Conservation (phyloP, 257 asterid genomes). For the Scutellaria minor region DNA sequence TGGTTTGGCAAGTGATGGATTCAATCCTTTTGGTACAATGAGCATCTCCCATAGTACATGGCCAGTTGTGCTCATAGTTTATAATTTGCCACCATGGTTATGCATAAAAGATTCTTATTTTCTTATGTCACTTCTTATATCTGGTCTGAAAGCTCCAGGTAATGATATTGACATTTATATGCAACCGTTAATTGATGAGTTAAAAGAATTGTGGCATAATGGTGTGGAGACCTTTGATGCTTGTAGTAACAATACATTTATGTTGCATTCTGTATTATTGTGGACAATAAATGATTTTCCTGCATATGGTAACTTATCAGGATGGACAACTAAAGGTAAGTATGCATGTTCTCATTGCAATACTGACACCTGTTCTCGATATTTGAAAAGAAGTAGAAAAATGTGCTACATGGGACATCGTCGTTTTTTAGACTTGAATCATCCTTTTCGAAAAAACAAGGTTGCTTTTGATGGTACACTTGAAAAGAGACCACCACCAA, state of each 20-base stretch:
- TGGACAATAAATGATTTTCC: not conserved
- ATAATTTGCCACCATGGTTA: too few relatives aligned
- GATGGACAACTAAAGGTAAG: not conserved
- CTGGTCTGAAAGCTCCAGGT: not conserved
- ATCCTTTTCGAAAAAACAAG: not conserved
- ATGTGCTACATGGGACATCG: not conserved
- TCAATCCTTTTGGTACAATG: too few relatives aligned
- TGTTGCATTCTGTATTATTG: not conserved
- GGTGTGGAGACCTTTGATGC: not conserved
- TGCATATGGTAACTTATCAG: not conserved
- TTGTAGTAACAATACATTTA: not conserved
- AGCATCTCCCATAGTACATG: too few relatives aligned
- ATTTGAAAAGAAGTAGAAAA: not conserved
- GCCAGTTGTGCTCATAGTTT: too few relatives aligned
- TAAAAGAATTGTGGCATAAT: not conserved
- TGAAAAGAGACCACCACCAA: too few relatives aligned
- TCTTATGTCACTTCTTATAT: not conserved
- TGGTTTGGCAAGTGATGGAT: too few relatives aligned
- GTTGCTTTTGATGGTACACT: not conserved
- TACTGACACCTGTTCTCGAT: not conserved
- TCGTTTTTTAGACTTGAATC: not conserved
- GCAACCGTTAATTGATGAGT: constrained; percentile 5
- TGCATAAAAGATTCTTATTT: not conserved
- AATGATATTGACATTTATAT: not conserved
- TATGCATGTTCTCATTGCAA: not conserved